These are phyloP conservation scores for Rubroboletus satanas DNA, from an alignment of 768 basidiomycete genomes.

Conservation along the genomic window DNA sequence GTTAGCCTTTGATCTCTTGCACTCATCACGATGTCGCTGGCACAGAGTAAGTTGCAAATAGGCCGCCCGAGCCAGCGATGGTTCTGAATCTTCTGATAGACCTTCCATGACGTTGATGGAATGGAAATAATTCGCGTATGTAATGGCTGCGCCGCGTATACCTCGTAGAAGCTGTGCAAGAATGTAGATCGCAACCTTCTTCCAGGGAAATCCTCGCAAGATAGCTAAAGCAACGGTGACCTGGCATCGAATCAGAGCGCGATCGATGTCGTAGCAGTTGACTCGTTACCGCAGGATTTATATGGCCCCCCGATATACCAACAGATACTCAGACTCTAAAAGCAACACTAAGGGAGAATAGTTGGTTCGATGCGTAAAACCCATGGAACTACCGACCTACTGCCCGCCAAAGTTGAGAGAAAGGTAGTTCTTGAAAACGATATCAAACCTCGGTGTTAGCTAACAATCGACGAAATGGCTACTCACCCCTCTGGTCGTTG, in stretches of 20 bases:
- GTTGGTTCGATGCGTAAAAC: not conserved
- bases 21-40: conserved; percentile 7
- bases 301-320: conserved; percentile 65
- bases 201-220: conserved; percentile 66
- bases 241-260: conserved; percentile 25
- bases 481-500: conserved; percentile 50
- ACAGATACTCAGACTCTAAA: conserved; percentile 62
- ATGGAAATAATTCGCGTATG: conserved; percentile 60
- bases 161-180: conserved; percentile 56
- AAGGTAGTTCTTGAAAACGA: conserved; percentile 9
- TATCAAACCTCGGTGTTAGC: not conserved
- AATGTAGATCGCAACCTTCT: conserved; percentile 68
- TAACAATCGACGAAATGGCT: not conserved
- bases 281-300: conserved; percentile 56
- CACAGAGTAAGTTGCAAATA: conserved; percentile 59
- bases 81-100: conserved; percentile 38
- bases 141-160: conserved; percentile 46
- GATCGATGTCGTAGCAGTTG: not conserved
- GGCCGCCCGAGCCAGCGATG: conserved; percentile 43
- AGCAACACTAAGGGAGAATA: conserved; percentile 34
- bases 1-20: not conserved
- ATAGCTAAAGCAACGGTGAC: conserved; percentile 62
- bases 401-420: conserved; percentile 24
- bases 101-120: conserved; percentile 60
- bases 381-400: conserved; percentile 1